Evolutionary conservation across 2,329 filamentous ascomycete genomes (phyloP).

Genomic region (Microdochium bolleyi): DNA sequence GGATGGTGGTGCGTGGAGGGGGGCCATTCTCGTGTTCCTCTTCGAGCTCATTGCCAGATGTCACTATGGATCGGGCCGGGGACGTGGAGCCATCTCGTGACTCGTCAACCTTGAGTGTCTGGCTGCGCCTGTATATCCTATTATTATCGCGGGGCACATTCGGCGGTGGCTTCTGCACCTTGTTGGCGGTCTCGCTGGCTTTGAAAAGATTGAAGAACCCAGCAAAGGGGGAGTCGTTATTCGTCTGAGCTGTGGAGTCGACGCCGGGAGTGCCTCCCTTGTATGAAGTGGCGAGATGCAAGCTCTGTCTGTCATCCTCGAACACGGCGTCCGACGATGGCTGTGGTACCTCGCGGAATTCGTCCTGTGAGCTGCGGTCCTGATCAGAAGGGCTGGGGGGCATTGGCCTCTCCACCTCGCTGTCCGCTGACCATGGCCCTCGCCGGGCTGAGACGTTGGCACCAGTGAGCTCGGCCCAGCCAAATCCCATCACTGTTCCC

Average conservation of each 20-base stretch:
- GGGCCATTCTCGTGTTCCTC: constrained; percentile 34
- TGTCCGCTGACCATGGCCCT: constrained; percentile 31
- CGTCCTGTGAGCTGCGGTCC: constrained; percentile 15
- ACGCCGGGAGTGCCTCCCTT: constrained; percentile 13
- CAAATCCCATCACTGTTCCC: constrained; percentile 86
- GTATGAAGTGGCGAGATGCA: constrained; percentile 34
- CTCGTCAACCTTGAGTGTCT: constrained; percentile 53
- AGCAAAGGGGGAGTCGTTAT: constrained; percentile 44
- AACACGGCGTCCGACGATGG: constrained; percentile 57
- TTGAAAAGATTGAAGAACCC: constrained; percentile 71
- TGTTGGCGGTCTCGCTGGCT: constrained; percentile 38
- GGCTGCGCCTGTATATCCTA: constrained; percentile 69
- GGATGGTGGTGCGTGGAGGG: constrained; percentile 85
- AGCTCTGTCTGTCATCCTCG: constrained; percentile 57
- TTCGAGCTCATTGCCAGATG: constrained; percentile 39
- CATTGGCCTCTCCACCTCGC: constrained; percentile 16
- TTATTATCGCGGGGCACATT: constrained; percentile 54
- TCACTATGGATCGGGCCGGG: constrained; percentile 32
- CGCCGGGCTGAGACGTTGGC: constrained; percentile 47
- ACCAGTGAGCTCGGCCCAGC: constrained; percentile 85
- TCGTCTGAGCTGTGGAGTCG: constrained; percentile 14
- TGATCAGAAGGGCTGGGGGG: constrained; percentile 22
- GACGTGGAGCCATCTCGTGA: constrained; percentile 21
- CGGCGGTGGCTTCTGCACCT: constrained; percentile 23
- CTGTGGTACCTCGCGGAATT: constrained; percentile 58